Percentiles rank a stretch among this genome's conserved stretches.
Evolutionary conservation across 306 rosid species (phyloP).

Genomic region (Pterocarpus santalinus): DNA sequence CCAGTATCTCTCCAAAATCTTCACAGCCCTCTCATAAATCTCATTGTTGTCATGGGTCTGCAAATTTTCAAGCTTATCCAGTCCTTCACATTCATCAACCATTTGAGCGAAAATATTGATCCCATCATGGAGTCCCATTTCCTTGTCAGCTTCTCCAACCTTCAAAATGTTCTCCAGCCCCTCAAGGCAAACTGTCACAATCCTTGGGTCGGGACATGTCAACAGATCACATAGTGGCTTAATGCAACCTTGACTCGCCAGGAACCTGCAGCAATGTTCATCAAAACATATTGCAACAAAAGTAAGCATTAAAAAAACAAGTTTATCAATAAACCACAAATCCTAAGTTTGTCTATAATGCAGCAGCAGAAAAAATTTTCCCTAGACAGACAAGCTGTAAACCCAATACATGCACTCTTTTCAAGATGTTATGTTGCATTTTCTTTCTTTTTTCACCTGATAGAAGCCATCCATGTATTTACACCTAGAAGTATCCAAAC

Average conservation of each 20-base stretch:
- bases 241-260: conserved; percentile 69
- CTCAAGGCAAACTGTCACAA: conserved; percentile 68
- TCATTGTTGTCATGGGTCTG: conserved; percentile 71
- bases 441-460: background rate
- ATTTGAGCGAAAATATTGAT: conserved; percentile 59
- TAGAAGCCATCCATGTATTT: background rate
- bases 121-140: conserved; percentile 62
- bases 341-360: background rate
- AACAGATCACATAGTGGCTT: conserved; percentile 69
- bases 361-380: background rate
- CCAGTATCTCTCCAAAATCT: conserved; percentile 82
- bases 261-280: conserved; percentile 50
- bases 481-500: background rate
- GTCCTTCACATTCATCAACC: conserved; percentile 68
- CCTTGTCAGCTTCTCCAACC: conserved; percentile 77
- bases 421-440: conserved; percentile 6
- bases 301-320: background rate
- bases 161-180: conserved; percentile 72
- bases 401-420: background rate
- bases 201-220: conserved; percentile 63
- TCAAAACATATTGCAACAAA: conserved; percentile 2
- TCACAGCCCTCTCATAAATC: conserved; percentile 76
- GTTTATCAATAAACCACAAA: background rate
- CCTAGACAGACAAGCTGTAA: background rate
- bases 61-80: conserved; percentile 68